phyloP scores from a whole-genome alignment of 1,284 basidiomycete genomes.

The Ceratobasidium sp. region DNA sequence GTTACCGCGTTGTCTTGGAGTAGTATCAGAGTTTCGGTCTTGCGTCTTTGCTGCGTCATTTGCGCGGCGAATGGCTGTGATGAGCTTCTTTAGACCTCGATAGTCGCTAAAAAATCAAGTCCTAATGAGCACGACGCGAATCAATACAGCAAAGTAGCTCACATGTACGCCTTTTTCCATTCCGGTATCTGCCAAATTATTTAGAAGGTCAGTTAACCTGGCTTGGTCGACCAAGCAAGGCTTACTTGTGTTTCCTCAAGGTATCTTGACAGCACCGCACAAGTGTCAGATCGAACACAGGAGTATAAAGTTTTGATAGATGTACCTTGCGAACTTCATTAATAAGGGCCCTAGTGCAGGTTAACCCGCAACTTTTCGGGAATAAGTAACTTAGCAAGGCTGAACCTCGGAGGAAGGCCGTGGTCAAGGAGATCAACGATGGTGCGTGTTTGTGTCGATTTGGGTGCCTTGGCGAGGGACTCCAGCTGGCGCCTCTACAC shows the following conservation, averaged over 20 bases:
- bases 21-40: not conserved
- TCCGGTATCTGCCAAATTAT: constrained; percentile 67
- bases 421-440: constrained; percentile 20
- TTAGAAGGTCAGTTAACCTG: no score
- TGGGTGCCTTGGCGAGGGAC: no score
- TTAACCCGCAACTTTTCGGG: not conserved
- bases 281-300: not conserved
- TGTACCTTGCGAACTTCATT: constrained; percentile 69
- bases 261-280: constrained; percentile 65
- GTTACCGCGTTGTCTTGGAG: no score
- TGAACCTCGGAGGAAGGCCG: not conserved
- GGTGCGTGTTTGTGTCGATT: no score
- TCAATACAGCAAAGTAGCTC: constrained; percentile 47
- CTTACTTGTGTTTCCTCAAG: constrained; percentile 74
- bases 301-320: constrained; percentile 1
- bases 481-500: no score
- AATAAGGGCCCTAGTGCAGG: not conserved
- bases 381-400: not conserved
- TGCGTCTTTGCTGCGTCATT: constrained; percentile 18
- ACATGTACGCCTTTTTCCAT: constrained; percentile 88
- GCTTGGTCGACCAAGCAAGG: constrained; percentile 37
- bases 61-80: constrained; percentile 65
- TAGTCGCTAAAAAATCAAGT: constrained; percentile 73
- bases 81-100: constrained; percentile 73
- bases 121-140: no score